phyloP scores from a whole-genome alignment of 768 basidiomycete genomes.

The Hebeloma cylindrosporum region DNA sequence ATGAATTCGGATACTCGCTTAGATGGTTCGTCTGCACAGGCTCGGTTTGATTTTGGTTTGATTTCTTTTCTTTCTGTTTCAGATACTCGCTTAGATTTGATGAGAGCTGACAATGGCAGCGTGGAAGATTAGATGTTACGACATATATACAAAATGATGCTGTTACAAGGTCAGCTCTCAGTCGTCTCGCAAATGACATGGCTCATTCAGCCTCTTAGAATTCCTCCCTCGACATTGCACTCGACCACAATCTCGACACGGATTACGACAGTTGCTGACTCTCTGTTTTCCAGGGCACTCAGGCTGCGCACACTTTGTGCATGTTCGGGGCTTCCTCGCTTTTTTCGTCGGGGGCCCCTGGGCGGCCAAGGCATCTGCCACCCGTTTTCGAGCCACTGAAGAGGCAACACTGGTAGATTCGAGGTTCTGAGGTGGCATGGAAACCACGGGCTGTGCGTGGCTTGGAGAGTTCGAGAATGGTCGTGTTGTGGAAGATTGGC shows the following conservation, averaged over 20 bases:
- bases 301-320: constrained; percentile 7
- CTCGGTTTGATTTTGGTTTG: too few relatives aligned
- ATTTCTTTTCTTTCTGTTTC: background rate
- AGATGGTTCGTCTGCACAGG: background rate
- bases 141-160: too few relatives aligned
- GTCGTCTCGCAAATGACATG: constrained; percentile 5
- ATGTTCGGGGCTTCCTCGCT: constrained; percentile 8
- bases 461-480: too few relatives aligned
- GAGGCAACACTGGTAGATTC: too few relatives aligned
- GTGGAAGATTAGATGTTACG: background rate
- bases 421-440: too few relatives aligned
- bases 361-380: background rate
- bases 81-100: background rate
- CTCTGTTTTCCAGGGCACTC: constrained; percentile 2
- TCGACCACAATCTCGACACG: constrained; percentile 9
- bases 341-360: background rate
- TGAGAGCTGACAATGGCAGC: background rate
- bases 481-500: too few relatives aligned
- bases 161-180: too few relatives aligned
- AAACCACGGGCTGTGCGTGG: too few relatives aligned
- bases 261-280: too few relatives aligned
- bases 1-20: background rate
- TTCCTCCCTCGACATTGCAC: constrained; percentile 6
- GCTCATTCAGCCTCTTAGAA: constrained; percentile 6
- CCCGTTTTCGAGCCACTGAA: background rate